These are phyloP conservation scores for Xylaria digitata DNA, from an alignment of 2,329 filamentous ascomycete species.

Conservation along the genomic window DNA sequence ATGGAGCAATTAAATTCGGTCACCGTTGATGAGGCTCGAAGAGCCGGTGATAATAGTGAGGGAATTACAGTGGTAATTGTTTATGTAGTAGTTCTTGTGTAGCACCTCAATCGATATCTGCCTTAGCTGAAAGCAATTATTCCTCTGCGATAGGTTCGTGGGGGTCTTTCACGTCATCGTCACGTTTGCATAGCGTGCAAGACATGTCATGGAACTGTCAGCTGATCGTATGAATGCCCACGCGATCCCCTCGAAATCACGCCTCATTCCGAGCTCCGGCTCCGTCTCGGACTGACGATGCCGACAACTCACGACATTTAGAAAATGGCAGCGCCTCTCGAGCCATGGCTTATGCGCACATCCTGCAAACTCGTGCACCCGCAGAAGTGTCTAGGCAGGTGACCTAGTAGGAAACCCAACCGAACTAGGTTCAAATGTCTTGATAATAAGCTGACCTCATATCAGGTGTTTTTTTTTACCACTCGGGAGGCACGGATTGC, in stretches of 20 bases:
- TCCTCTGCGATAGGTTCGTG: neutral
- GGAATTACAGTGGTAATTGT: neutral
- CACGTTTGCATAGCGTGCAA: neutral
- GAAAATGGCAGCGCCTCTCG: constrained; percentile 12
- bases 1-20: too few relatives aligned
- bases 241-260: neutral
- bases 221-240: constrained; percentile 20
- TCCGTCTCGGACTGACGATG: constrained; percentile 24
- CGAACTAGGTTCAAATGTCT: constrained; percentile 1
- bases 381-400: constrained; percentile 28
- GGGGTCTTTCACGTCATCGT: constrained; percentile 15
- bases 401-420: constrained; percentile 13
- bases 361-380: constrained; percentile 1
- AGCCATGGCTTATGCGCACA: constrained; percentile 20
- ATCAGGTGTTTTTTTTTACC: neutral
- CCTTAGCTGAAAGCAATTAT: neutral
- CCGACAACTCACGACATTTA: constrained; percentile 12
- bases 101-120: neutral
- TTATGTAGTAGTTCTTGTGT: neutral
- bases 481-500: constrained; percentile 21
- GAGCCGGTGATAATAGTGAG: neutral
- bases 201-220: constrained; percentile 12
- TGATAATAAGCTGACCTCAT: constrained; percentile 34
- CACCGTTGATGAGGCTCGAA: too few relatives aligned
- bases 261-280: constrained; percentile 20